Evolutionary conservation across 306 rosid genomes (phyloP).

Genomic region (Ormosia emarginata): DNA sequence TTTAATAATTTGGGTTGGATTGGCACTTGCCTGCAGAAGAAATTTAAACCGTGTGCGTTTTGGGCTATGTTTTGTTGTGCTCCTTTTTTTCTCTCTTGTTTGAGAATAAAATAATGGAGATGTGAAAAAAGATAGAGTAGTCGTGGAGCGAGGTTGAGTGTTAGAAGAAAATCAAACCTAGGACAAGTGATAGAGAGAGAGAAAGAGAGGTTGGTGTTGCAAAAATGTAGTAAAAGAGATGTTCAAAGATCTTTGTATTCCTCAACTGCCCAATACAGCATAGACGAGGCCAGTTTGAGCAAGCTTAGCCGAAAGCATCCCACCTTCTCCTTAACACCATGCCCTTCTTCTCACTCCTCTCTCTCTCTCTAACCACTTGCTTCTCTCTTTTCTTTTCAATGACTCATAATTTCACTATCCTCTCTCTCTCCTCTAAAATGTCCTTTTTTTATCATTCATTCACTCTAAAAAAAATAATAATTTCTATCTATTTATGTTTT

Average conservation of each 20-base stretch:
- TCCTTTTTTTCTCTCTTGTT: neutral
- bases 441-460: neutral
- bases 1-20: neutral
- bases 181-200: conserved; percentile 29
- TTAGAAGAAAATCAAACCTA: conserved; percentile 36
- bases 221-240: conserved; percentile 42
- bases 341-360: conserved; percentile 4
- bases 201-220: conserved; percentile 40
- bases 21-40: neutral
- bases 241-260: conserved; percentile 49
- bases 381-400: conserved; percentile 45
- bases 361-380: conserved; percentile 51
- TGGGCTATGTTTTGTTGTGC: neutral
- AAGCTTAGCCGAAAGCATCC: conserved; percentile 54
- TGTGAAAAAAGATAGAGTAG: neutral
- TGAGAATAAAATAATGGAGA: conserved; percentile 5
- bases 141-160: neutral
- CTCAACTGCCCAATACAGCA: conserved; percentile 64
- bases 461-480: neutral
- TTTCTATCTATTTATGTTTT: neutral
- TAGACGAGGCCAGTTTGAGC: conserved; percentile 65
- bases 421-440: neutral
- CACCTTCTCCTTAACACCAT: conserved; percentile 35
- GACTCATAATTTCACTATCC: conserved; percentile 35
- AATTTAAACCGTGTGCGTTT: neutral